Evolutionary conservation across 2,329 filamentous ascomycete species (phyloP), one percentile per base, ranked within the genome.

Genomic region (Neurospora sp.): DNA sequence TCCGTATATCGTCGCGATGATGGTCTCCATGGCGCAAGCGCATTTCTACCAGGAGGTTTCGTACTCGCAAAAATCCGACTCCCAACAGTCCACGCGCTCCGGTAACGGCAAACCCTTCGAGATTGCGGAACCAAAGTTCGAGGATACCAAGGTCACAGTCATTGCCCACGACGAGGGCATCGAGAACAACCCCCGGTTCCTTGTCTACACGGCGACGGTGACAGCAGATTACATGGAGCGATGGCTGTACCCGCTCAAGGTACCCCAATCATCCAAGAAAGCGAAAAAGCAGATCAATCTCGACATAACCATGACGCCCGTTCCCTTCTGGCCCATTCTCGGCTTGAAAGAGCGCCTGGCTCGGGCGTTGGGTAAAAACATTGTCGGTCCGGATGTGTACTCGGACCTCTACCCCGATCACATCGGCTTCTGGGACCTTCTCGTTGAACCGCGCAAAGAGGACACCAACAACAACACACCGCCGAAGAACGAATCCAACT

Each of bases 21-120:
- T 88, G 70, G 73, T 89, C 12, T 83, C 84, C 66, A 85, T 88
- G 83, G 87, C 87, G 8, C 87, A 89, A 73, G 80, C 81, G 8
- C 81, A 85, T 66, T 86, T 85, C 70, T 87, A 88, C 74, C 72
- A 67, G 28, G 74, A 77, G 19, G 67, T 67, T 1, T 66, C 69
- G 4, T 70, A 72, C 17, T 72, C 70, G 36, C 69, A 68, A 65
- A 69, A 69, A 8, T 38, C 73, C 6, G 72, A 74, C 4, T 76
- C 77, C 2, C 76, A 75, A 33, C 77, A 77, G 69, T 77, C 76
- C 0, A 69, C 70, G 5, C 68, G 71, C 39, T 68, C 71, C 41
- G 66, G 71, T 17, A 67, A 70, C 70, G 33, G 67, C 10, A 69
- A 71, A 40, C 17, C 69, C 5, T 65, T 73, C 6, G 75, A 71